Conservation (phyloP, 225 moss, liverwort and hornwort species). For the Straminergon stramineum region DNA sequence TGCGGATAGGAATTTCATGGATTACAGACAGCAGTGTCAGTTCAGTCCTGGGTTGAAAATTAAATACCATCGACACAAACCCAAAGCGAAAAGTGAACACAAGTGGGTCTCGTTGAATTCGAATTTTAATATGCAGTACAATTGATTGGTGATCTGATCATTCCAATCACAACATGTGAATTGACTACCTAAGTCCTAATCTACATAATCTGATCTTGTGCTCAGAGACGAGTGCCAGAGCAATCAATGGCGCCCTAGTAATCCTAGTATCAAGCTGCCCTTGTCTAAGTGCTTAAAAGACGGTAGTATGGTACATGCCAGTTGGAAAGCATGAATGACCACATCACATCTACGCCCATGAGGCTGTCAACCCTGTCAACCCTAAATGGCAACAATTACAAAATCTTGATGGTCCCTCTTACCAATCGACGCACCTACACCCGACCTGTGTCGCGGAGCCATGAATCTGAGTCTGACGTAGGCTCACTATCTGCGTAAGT, state of each 20-base stretch:
- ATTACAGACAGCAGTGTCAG: not conserved
- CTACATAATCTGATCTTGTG: not conserved
- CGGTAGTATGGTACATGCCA: conserved; percentile 1
- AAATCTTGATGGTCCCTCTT: not conserved
- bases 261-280: not conserved
- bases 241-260: conserved; percentile 3
- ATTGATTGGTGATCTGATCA: conserved; percentile 10
- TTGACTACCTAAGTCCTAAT: not conserved
- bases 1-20: not conserved
- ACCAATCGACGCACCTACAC: not conserved
- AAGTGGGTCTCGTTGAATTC: not conserved
- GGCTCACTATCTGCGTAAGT: not conserved
- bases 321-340: not conserved
- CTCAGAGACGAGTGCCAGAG: not conserved
- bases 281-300: not conserved
- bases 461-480: not conserved
- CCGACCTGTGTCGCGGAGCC: not conserved
- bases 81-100: not conserved
- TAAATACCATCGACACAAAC: not conserved
- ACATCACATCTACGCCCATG: not conserved
- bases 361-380: not conserved
- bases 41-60: not conserved
- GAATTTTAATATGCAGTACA: not conserved
- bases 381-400: not conserved
- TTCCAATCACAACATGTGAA: conserved; percentile 13